Conservation (phyloP, 768 basidiomycete species). For the Macrolepiota dolichaula region DNA sequence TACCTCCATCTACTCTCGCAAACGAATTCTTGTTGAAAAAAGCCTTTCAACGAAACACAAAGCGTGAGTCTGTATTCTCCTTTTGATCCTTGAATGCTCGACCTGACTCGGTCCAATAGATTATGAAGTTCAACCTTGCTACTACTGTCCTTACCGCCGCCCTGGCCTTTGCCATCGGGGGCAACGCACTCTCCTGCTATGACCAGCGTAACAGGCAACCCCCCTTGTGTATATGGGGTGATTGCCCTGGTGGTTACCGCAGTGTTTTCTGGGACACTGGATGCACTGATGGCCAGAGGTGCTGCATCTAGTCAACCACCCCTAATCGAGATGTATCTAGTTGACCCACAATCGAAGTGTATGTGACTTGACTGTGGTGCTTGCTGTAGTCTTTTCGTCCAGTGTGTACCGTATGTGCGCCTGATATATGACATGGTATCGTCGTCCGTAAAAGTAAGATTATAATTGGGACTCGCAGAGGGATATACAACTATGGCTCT, state of each 20-base stretch:
- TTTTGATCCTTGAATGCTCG: neutral
- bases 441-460: too few species aligned
- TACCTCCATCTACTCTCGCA: neutral
- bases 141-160: slow-evolving; percentile 3
- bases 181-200: slow-evolving; percentile 9
- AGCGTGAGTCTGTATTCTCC: neutral
- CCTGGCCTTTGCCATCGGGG: slow-evolving; percentile 6
- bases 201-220: neutral
- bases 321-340: neutral
- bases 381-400: neutral
- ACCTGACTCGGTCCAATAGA: neutral
- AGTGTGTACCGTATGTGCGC: too few species aligned
- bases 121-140: slow-evolving; percentile 7
- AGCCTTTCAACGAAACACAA: neutral
- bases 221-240: neutral
- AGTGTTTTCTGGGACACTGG: slow-evolving; percentile 9
- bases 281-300: slow-evolving; percentile 1
- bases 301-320: slow-evolving; percentile 6
- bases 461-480: too few species aligned
- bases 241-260: slow-evolving; percentile 10
- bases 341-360: neutral
- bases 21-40: neutral
- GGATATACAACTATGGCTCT: too few species aligned
- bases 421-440: too few species aligned
- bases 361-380: neutral